Evolutionary conservation across 768 basidiomycete species (phyloP), one percentile per base, ranked within the genome.

Genomic region (Amanita molliuscula): DNA sequence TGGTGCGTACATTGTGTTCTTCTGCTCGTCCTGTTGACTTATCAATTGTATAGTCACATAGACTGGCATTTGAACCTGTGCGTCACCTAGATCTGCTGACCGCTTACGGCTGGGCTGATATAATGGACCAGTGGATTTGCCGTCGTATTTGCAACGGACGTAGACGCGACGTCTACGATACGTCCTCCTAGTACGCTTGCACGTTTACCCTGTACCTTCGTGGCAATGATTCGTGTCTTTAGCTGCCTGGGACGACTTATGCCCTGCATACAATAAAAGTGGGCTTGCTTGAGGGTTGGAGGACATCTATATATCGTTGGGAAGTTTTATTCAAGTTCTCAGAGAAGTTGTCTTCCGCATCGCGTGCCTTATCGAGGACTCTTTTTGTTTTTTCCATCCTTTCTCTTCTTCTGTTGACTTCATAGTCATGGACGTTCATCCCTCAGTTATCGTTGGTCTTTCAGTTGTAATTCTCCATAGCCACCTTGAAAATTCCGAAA

Each of bases 41-140:
- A 28, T 31, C 28, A 26, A 5, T 43, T 23, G 42, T 10, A n/a
- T 35, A 74, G 74, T 52, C 76, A 78, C 55, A 78, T 78, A 48
- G 75, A 78, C 48, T 77, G 73, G 67, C 77, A 79, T 62, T 58
- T 77, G 7, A 61, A 70, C 11, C 56, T 59, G 68, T 71, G 56
- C 51, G 69, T 55, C 28, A 23, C 26, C 35, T 36, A 11, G 11
- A 38, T 4, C n/a, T 44, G 37, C 33, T 40, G 41, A 37, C 51
- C 6, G n/a, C 18, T 21, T 18, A 29, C 11, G 26, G 10, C 4
- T 16, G 18, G 10, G 13, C 46, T 47, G 3, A 47, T 20, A 15
- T 37, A 8, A 25, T 23, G 11, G 15, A 15, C 6, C 9, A 47
- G 46, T 36, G 72, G 72, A n/a, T 61, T 72, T 11, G 71, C 71